Conservation (phyloP, 768 basidiomycete species). For the Tricholoma sp. region DNA sequence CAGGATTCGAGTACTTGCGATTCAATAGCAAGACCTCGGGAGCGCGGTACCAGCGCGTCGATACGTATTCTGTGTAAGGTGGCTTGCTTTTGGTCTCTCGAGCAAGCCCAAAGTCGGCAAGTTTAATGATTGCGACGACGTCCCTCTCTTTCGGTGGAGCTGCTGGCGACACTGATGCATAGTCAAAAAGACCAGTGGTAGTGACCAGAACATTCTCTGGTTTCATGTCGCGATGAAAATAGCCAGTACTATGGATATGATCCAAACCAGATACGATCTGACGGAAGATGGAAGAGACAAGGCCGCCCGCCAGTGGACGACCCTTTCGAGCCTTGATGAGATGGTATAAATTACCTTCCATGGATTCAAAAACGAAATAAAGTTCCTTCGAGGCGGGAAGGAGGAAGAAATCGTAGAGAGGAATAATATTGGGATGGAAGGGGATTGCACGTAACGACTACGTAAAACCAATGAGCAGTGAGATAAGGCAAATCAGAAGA, state of each 20-base stretch:
- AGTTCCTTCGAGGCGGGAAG: constrained; percentile 94
- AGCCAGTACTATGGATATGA: constrained; percentile 89
- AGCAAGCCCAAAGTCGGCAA: constrained; percentile 97
- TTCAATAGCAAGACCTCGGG: constrained; percentile 93
- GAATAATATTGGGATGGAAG: constrained; percentile 95
- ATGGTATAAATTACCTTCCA: constrained; percentile 99
- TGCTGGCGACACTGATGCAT: constrained; percentile 71
- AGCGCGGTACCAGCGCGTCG: constrained; percentile 99
- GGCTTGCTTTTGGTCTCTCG: constrained; percentile 82
- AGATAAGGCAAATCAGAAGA: neutral
- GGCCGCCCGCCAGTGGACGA: constrained; percentile 91
- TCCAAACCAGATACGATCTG: constrained; percentile 88
- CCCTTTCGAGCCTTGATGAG: constrained; percentile 97
- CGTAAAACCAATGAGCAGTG: constrained; percentile 13
- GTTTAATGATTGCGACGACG: constrained; percentile 94
- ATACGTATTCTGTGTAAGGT: constrained; percentile 98
- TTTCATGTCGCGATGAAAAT: constrained; percentile 99
- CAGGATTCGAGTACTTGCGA: constrained; percentile 91
- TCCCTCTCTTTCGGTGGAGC: constrained; percentile 79
- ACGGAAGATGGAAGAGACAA: constrained; percentile 90
- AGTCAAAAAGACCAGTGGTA: constrained; percentile 92
- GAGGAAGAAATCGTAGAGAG: constrained; percentile 98
- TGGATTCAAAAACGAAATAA: constrained; percentile 99
- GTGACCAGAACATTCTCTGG: constrained; percentile 99
- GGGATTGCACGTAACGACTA: constrained; percentile 94